Base-by-base conservation (phyloP, 2,329 filamentous ascomycete genomes). In the Ploettnerulaceae sp. region DNA sequence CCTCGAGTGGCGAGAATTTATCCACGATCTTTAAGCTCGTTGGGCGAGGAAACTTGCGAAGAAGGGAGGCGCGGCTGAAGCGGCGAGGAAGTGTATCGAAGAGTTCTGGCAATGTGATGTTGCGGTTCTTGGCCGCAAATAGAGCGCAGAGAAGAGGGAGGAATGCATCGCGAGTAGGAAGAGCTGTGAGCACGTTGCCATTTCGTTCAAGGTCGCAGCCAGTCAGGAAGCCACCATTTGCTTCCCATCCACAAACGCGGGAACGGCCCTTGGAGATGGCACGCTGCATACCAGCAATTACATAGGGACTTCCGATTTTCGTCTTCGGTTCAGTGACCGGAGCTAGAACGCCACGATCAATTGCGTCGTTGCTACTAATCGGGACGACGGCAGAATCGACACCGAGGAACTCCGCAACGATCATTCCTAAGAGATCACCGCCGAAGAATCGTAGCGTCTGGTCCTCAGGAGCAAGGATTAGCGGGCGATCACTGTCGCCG, bases 161-260 rank as follows among this genome's bases (percentile, higher is more conserved):
- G 6, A 64, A 53, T 1, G 62, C 62, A 33, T 65, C 62, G 9
- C 62, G 56, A 2, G 62, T 65, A 7, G 62, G 62, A 14, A 65
- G 60, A 20, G 59, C 61, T 1, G 59, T 54, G 2, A 65, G 58
- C 2, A 48, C 26, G 31, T 61, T 59, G 37, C 57, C 60, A 24
- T 64, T 53, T 14, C 54, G 53, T 39, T 59, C 46, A 26, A 65
- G 55, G 28, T 65, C 57, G 8, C 57, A 62, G 20, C 60, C 59
- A 1, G 62, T 64, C 36, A 65, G 59, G 46, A 65, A 65, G 9
- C 62, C 62, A 9, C 62, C 62, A 28, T 65, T 65, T 24, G 62
- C 62, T 51, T 65, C 62, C 62, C 62, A 65, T 32, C 62, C 62
- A 43, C 56, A 59, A 44, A 65, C 60, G 21, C 57, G 57, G 11